Evolutionary conservation across 176 grass and related monocot genomes (phyloP), one percentile per base, ranked within the genome.

Genomic region (Musa itinerans): DNA sequence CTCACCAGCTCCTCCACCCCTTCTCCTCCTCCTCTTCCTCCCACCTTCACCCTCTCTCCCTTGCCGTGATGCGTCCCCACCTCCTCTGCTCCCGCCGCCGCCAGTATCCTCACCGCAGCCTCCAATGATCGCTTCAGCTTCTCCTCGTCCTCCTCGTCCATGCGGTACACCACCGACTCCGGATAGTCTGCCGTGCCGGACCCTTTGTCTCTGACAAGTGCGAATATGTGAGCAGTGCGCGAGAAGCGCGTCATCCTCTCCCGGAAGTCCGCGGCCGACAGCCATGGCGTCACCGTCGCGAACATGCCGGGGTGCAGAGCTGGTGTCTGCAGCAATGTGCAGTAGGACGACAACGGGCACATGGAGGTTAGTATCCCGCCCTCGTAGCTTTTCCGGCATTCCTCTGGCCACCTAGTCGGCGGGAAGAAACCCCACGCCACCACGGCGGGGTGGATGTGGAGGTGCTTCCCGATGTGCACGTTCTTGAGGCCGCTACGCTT

Each of bases 341-440:
- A 26, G 10, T 55, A 22, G 50, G 71, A 20, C 68, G 68, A 50
- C 15, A 50, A 11, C 53, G 54, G 17, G 67, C 43, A 77, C 74
- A 77, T 77, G n/a, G 74, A 3, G n/a, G 74, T 77, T 27, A 77
- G 19, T 23, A 77, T 77, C 24, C 59, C 74, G 21, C 74, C 74
- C 59, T 77, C 59, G 74, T 77, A 77, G 59, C 58, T 77, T 20
- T 15, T 77, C 74, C 65, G 50, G 5, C 48, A 10, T 5, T 64
- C 61, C 11, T 77, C 74, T 48, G 74, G 74, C 59, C 48, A 65
- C 48, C 61, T 50, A 0, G 58, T 16, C 59, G 20, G 11, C 74
- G 78, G 78, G 25, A 80, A 80, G 68, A 72, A 72, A 2, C 78
- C 78, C 78, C 78, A 72, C 27, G 53, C 68, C 78, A 80, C 63